These are phyloP conservation scores for Cordyceps javanica DNA, from an alignment of 2,329 filamentous ascomycete species.

Conservation along the genomic window DNA sequence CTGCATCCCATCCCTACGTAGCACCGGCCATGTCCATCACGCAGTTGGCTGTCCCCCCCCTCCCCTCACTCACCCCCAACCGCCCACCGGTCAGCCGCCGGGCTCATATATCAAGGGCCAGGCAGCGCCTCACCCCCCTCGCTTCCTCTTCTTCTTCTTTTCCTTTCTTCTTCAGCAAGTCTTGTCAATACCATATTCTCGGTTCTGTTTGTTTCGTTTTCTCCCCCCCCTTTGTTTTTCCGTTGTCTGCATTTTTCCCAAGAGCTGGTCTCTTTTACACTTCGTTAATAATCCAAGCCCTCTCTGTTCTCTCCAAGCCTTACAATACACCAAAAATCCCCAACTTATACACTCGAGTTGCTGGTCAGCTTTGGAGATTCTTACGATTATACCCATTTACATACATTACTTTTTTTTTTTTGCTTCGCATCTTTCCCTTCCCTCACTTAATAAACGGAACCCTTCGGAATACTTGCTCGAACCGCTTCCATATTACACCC, in stretches of 20 bases:
- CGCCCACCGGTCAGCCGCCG: not conserved
- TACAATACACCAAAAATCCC: constrained; percentile 3
- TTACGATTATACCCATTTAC: constrained; percentile 18
- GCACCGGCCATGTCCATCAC: not conserved
- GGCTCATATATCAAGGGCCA: constrained; percentile 15
- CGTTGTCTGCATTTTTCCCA: too few species aligned
- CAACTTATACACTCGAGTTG: constrained; percentile 26
- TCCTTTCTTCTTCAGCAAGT: constrained; percentile 52
- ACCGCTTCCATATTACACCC: constrained; percentile 28
- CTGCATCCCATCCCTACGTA: not conserved
- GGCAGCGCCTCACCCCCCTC: constrained; percentile 31
- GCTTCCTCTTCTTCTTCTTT: constrained; percentile 32
- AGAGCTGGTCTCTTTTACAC: constrained; percentile 34
- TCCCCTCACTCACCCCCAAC: not conserved
- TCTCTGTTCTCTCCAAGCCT: constrained; percentile 26
- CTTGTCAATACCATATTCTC: constrained; percentile 21
- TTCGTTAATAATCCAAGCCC: constrained; percentile 28
- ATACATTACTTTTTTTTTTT: constrained; percentile 18
- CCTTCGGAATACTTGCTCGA: constrained; percentile 52
- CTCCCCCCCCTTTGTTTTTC: constrained; percentile 30
- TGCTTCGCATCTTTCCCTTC: constrained; percentile 24
- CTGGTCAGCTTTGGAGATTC: constrained; percentile 36
- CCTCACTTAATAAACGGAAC: constrained; percentile 39
- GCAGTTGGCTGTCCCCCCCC: not conserved
- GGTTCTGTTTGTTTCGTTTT: constrained; percentile 37